Percentiles rank a stretch among this genome's conserved stretches.
phyloP scores from a whole-genome alignment of 1,284 basidiomycete genomes.

The Bondarzewia mesenterica region DNA sequence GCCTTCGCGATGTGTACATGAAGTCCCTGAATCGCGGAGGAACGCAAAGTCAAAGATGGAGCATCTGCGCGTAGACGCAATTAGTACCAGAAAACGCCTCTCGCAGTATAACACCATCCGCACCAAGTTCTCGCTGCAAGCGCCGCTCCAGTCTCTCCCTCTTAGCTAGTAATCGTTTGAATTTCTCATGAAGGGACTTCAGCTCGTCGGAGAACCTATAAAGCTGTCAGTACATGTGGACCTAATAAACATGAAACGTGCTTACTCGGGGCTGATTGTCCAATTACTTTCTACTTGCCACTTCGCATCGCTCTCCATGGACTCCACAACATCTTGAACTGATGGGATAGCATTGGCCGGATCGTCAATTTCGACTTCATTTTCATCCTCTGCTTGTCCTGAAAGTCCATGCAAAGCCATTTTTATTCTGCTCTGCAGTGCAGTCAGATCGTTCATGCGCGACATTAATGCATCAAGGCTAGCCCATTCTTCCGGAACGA shows the following conservation, averaged over 20 bases:
- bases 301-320: conserved; percentile 4
- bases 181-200: conserved; percentile 39
- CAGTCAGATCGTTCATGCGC: conserved; percentile 46
- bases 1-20: conserved; percentile 62
- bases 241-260: conserved; percentile 3
- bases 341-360: conserved; percentile 1
- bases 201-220: conserved; percentile 65
- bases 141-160: conserved; percentile 46
- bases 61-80: conserved; percentile 42
- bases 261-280: conserved; percentile 70
- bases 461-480: conserved; percentile 48
- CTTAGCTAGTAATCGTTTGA: conserved; percentile 36
- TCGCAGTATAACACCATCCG: conserved; percentile 13
- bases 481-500: conserved; percentile 39
- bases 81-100: background rate
- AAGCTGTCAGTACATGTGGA: background rate
- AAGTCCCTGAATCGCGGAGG: conserved; percentile 60
- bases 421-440: conserved; percentile 54
- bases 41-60: conserved; percentile 64
- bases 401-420: conserved; percentile 37
- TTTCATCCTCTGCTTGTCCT: conserved; percentile 4
- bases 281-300: conserved; percentile 29
- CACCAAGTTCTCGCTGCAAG: conserved; percentile 51
- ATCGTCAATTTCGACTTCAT: conserved; percentile 4
- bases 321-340: background rate